phyloP scores from a whole-genome alignment of 495 filamentous ascomycete species.

The Elasticomyces elasticus region DNA sequence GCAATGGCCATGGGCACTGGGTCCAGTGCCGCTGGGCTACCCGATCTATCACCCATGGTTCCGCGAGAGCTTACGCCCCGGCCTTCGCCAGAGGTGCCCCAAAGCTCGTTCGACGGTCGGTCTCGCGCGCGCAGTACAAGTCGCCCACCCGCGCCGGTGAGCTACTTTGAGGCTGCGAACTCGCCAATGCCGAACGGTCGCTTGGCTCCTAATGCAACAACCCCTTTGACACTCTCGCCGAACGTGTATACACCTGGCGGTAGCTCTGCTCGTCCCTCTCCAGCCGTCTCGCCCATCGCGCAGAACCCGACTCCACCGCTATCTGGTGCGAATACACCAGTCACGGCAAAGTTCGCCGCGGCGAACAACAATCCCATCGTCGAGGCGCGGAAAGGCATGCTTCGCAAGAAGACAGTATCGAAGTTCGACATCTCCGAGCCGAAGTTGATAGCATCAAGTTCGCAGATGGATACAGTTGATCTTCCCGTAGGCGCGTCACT shows the following conservation, averaged over 20 bases:
- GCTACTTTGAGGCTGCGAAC: slow-evolving; percentile 29
- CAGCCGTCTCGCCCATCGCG: slow-evolving; percentile 3
- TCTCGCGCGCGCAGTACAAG: slow-evolving; percentile 11
- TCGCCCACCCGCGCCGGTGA: slow-evolving; percentile 12
- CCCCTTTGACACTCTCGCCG: slow-evolving; percentile 6
- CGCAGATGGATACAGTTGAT: slow-evolving; percentile 46
- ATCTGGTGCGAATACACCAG: slow-evolving; percentile 16
- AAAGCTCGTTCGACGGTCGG: slow-evolving; percentile 12
- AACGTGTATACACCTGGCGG: slow-evolving; percentile 8
- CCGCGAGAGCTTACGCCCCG: slow-evolving; percentile 14
- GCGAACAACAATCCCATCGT: slow-evolving; percentile 24
- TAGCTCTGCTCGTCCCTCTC: slow-evolving; percentile 5
- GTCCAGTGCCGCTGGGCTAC: slow-evolving; percentile 10
- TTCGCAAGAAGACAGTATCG: slow-evolving; percentile 55
- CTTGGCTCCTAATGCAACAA: background rate
- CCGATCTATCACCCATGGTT: slow-evolving; percentile 15
- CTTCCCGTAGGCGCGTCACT: slow-evolving; percentile 33
- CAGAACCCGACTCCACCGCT: slow-evolving; percentile 18
- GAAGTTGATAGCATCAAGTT: slow-evolving; percentile 66
- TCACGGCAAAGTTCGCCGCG: slow-evolving; percentile 2
- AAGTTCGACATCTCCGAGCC: slow-evolving; percentile 78
- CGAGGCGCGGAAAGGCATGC: slow-evolving; percentile 20
- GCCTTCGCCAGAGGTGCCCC: slow-evolving; percentile 22
- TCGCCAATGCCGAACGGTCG: slow-evolving; percentile 8
- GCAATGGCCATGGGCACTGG: slow-evolving; percentile 31